These are phyloP conservation scores for Choanephora cucurbitarum DNA, from an alignment of 371 early-diverging fungal genomes.

Conservation along the genomic window DNA sequence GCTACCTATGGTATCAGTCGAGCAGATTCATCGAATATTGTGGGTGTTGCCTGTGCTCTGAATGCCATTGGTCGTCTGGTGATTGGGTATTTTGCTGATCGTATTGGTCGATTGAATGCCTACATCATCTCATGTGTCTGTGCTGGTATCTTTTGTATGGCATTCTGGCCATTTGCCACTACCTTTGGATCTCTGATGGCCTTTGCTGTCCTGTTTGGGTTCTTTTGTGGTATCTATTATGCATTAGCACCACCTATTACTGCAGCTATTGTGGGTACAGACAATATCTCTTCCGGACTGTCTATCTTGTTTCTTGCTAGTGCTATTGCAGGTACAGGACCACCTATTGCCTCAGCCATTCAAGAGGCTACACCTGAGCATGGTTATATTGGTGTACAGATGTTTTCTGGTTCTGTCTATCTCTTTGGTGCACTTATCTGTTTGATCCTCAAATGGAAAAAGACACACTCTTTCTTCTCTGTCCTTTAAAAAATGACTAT, in stretches of 20 bases:
- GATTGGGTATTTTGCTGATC: conserved; percentile 63
- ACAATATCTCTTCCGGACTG: conserved; percentile 53
- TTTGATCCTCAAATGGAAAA: conserved; percentile 23
- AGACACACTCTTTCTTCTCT: conserved; percentile 27
- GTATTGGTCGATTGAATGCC: conserved; percentile 61
- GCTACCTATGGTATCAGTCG: conserved; percentile 23
- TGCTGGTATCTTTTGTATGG: conserved; percentile 44
- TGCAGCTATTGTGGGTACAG: conserved; percentile 53
- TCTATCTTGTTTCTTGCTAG: conserved; percentile 57
- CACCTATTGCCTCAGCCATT: conserved; percentile 40
- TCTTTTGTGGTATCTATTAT: conserved; percentile 38
- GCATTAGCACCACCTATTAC: conserved; percentile 56
- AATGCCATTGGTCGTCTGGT: conserved; percentile 67
- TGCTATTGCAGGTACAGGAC: conserved; percentile 35
- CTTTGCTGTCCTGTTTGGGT: conserved; percentile 55
- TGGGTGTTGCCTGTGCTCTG: conserved; percentile 37
- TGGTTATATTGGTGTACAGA: conserved; percentile 42
- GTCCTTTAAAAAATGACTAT: too few species aligned
- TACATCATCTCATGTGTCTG: conserved; percentile 23
- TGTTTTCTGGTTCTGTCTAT: conserved; percentile 43
- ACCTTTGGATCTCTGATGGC: conserved; percentile 46
- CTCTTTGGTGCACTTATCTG: conserved; percentile 30
- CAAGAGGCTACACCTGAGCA: conserved; percentile 23
- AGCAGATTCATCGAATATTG: conserved; percentile 28
- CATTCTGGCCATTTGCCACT: conserved; percentile 61